Conservation (phyloP, 192 early-diverging fungal species). For the Linnemannia schmuckeri region DNA sequence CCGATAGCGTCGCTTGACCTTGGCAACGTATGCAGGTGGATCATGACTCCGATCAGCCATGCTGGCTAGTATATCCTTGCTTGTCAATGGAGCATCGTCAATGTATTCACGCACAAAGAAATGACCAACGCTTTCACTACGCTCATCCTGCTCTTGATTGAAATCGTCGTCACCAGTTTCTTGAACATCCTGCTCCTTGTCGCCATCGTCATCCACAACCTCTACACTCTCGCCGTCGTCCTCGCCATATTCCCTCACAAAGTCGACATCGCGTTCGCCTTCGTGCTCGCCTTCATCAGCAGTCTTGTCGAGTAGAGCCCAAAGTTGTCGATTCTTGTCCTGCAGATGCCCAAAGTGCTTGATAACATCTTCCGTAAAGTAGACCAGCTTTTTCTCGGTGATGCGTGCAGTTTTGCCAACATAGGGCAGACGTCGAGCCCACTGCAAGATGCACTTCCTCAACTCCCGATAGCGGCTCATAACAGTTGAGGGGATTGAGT, state of each 20-base stretch:
- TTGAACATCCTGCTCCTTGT: background rate
- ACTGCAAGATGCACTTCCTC: conserved; percentile 18
- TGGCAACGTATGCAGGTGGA: conserved; percentile 12
- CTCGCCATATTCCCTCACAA: background rate
- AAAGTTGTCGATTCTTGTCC: conserved; percentile 17
- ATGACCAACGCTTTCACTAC: background rate
- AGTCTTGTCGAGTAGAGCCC: conserved; percentile 12
- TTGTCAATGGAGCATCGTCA: background rate
- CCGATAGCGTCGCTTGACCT: background rate
- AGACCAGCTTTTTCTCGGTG: conserved; percentile 20
- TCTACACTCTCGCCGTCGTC: background rate
- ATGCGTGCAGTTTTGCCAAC: conserved; percentile 1
- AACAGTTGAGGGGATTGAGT: background rate
- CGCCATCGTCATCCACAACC: background rate
- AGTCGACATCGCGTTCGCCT: background rate
- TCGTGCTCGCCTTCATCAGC: background rate
- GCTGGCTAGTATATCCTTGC: background rate
- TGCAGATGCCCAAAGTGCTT: conserved; percentile 33
- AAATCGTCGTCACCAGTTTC: background rate
- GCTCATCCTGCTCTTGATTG: background rate
- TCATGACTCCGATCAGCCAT: background rate
- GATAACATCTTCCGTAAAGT: conserved; percentile 33
- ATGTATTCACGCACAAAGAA: background rate
- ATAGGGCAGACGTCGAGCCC: conserved; percentile 39
- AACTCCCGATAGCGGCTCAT: conserved; percentile 11